phyloP scores from a whole-genome alignment of 2,329 filamentous ascomycete genomes.

The Fusarium agapanthi region DNA sequence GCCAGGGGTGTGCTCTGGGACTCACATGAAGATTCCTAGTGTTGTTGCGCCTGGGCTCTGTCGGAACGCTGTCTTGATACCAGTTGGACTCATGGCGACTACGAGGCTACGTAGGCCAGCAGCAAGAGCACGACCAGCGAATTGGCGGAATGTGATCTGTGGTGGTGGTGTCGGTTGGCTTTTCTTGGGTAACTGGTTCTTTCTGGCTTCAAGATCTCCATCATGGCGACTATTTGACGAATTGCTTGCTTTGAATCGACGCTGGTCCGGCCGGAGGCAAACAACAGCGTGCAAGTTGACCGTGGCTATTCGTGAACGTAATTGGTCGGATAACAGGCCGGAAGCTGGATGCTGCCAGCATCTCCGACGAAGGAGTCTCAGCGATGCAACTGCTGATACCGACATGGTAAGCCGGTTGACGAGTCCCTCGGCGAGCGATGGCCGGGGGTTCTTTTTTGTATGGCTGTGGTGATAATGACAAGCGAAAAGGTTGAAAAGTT shows the following conservation, averaged over 20 bases:
- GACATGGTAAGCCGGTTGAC: constrained; percentile 42
- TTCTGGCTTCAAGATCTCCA: constrained; percentile 26
- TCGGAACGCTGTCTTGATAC: constrained; percentile 47
- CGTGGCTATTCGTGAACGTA: constrained; percentile 42
- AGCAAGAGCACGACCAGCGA: constrained; percentile 43
- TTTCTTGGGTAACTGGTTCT: constrained; percentile 39
- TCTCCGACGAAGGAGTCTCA: constrained; percentile 45
- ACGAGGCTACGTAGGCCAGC: constrained; percentile 48
- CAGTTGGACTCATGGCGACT: constrained; percentile 47
- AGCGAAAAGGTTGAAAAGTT: constrained; percentile 24
- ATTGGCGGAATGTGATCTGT: constrained; percentile 46
- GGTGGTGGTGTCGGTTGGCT: constrained; percentile 32
- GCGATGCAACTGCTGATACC: constrained; percentile 46
- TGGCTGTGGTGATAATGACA: constrained; percentile 6
- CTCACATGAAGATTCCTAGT: constrained; percentile 47
- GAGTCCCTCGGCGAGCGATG: constrained; percentile 8
- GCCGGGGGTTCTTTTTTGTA: background rate
- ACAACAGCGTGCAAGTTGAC: constrained; percentile 45
- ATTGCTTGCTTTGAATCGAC: constrained; percentile 42
- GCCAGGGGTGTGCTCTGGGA: background rate
- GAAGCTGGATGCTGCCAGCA: constrained; percentile 43
- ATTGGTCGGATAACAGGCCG: constrained; percentile 46
- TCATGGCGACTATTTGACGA: constrained; percentile 13
- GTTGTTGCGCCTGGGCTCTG: constrained; percentile 45
- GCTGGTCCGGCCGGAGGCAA: constrained; percentile 40